Base-by-base conservation (phyloP, 2,329 filamentous ascomycete genomes). In the Xylariaceae sp. region DNA sequence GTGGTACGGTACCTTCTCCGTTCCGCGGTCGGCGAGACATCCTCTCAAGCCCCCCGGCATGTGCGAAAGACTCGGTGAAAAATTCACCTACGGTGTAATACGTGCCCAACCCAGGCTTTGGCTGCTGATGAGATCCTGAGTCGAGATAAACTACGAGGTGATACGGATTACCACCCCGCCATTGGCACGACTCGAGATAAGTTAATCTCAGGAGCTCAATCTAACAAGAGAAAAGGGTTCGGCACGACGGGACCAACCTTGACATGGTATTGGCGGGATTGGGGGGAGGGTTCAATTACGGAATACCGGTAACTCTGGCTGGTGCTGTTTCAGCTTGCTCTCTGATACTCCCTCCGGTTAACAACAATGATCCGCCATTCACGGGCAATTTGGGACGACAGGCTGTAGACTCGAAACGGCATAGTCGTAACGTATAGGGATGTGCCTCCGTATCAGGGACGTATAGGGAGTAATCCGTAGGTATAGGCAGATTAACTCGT, bases 11-110 rank as follows among this genome's bases (percentile, higher is more conserved):
- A 57, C 61, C 49, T 48, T 58, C 48, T 15, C 47, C 41, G 41
- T 15, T 39, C 23, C 5, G n/a, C 48, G 50, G 39, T 51, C 51
- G 53, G 56, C 49, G 54, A 54, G 30, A 10, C 17, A 53, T 2
- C n/a, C 6, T 15, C 23, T 35, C 54, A 35, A 10, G 49, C 23
- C 30, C 15, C 15, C 58, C 53, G 56, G 34, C 35, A 53, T 47
- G 41, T 17, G 53, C 55, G 60, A 62, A 30, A 60, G 53, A 61
- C 57, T 62, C 60, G 62, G 62, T 62, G 62, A 60, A 56, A 50
- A 56, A 50, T 55, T 60, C 59, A 55, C 59, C 60, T 56, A 57
- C 57, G 34, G 49, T 56, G 35, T 41, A 15, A n/a, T 45, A n/a
- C 23, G 23, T 30, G 23, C 23, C 23, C 23, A 30, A 30, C 41